Evolutionary conservation across 2,329 filamentous ascomycete species (phyloP).

Genomic region (Dryadomyces quercivorus): DNA sequence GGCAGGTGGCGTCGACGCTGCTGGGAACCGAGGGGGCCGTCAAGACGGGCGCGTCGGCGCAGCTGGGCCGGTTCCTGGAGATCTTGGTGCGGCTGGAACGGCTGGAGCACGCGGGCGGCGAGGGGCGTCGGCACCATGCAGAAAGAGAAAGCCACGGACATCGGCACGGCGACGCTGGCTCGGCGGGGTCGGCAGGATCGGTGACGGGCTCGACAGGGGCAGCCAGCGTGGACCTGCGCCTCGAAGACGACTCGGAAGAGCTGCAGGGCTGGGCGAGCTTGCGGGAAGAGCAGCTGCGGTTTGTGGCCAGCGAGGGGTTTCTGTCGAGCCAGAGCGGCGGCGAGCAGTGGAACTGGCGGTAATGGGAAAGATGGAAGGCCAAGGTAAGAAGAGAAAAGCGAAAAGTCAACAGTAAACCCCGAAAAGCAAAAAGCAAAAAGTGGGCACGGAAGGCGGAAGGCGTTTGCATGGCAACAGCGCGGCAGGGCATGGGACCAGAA

Average conservation of each 20-base stretch:
- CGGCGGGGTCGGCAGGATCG: too few relatives aligned
- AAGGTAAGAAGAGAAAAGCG: not conserved
- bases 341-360: not conserved
- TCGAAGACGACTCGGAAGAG: conserved; percentile 44
- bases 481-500: not conserved
- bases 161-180: not conserved
- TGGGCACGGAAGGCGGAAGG: not conserved
- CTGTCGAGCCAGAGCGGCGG: not conserved
- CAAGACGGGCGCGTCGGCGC: conserved; percentile 40
- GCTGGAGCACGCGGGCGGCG: conserved; percentile 28
- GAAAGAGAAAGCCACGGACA: not conserved
- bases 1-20: conserved; percentile 70
- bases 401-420: not conserved
- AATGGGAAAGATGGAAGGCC: not conserved
- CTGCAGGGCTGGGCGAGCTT: conserved; percentile 67
- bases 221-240: conserved; percentile 9
- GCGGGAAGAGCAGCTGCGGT: conserved; percentile 60
- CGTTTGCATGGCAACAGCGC: not conserved
- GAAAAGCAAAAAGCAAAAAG: not conserved
- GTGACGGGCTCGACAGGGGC: too few relatives aligned
- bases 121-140: conserved; percentile 7
- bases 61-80: conserved; percentile 60
- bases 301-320: conserved; percentile 18
- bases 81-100: conserved; percentile 65
- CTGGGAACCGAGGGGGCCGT: conserved; percentile 28